These are phyloP conservation scores for Cordyceps tenuipes DNA, from an alignment of 2,329 filamentous ascomycete genomes.

Conservation along the genomic window DNA sequence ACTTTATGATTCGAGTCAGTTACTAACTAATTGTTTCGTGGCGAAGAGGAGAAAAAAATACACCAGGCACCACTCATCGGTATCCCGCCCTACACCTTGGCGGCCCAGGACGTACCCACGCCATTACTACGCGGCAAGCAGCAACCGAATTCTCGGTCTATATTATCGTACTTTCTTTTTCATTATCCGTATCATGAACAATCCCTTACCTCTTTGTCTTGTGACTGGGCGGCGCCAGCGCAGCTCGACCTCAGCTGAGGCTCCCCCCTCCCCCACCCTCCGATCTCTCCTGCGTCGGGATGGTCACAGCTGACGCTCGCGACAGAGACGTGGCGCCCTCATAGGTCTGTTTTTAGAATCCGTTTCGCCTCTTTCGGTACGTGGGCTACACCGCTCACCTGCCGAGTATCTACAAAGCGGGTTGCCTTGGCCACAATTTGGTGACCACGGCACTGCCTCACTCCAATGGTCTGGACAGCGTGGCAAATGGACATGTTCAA, in stretches of 20 bases:
- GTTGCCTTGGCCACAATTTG: background rate
- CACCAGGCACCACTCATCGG: background rate
- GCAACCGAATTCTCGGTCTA: background rate
- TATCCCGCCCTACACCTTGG: background rate
- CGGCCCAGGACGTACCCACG: slow-evolving; percentile 1
- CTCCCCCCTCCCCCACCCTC: background rate
- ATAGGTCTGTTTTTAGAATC: no score
- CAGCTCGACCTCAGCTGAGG: background rate
- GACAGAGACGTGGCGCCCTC: no score
- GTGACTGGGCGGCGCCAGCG: background rate
- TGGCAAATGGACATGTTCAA: background rate
- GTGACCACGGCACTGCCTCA: background rate
- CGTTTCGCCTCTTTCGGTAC: no score
- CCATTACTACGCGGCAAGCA: background rate
- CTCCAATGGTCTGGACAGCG: background rate
- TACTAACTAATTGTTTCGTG: slow-evolving; percentile 6
- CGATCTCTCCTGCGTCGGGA: background rate
- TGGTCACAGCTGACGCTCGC: background rate
- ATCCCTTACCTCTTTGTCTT: background rate
- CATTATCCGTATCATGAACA: no score
- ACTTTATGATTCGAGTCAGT: slow-evolving; percentile 2
- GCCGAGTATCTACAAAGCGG: background rate
- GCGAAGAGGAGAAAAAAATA: no score
- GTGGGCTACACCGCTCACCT: background rate
- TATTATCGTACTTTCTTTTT: background rate